These are phyloP conservation scores for Platanthera zijinensis DNA, from an alignment of 106 monocot genomes.

Conservation along the genomic window DNA sequence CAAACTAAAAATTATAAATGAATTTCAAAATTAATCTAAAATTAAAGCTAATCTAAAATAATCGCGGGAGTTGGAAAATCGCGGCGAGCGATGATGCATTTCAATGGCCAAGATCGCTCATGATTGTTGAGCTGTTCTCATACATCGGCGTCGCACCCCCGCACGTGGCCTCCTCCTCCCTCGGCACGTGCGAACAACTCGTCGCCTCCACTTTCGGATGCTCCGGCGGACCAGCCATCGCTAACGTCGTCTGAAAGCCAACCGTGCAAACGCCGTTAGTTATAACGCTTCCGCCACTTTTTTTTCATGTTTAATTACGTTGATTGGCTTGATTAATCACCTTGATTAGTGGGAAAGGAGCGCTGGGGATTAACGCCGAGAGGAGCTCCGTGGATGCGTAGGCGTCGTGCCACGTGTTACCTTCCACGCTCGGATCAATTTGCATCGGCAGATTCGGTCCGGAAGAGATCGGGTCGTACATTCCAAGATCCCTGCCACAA, in stretches of 20 bases:
- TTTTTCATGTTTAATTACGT: not conserved
- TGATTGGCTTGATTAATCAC: not conserved
- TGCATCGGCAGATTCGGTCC: conserved; percentile 6
- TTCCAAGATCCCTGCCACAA: conserved; percentile 24
- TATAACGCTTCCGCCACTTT: not conserved
- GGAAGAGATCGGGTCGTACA: conserved; percentile 27
- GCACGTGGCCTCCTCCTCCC: too few species aligned
- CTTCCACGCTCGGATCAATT: conserved; percentile 20
- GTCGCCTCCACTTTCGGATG: too few species aligned
- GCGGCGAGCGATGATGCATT: too few species aligned
- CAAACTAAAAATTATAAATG: too few species aligned
- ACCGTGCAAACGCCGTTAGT: too few species aligned
- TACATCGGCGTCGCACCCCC: too few species aligned
- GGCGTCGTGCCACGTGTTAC: conserved; percentile 37
- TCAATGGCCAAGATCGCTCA: too few species aligned
- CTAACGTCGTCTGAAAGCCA: conserved; percentile 21
- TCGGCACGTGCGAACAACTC: too few species aligned
- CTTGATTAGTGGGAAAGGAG: conserved; percentile 34
- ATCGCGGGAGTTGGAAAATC: too few species aligned
- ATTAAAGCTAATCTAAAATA: too few species aligned
- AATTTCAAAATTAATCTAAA: too few species aligned
- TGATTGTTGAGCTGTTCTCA: too few species aligned
- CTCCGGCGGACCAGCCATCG: not conserved
- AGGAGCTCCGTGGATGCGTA: conserved; percentile 50
- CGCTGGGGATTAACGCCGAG: conserved; percentile 30